phyloP scores from a whole-genome alignment of 306 rosid genomes.

The Styphnolobium japonicum region DNA sequence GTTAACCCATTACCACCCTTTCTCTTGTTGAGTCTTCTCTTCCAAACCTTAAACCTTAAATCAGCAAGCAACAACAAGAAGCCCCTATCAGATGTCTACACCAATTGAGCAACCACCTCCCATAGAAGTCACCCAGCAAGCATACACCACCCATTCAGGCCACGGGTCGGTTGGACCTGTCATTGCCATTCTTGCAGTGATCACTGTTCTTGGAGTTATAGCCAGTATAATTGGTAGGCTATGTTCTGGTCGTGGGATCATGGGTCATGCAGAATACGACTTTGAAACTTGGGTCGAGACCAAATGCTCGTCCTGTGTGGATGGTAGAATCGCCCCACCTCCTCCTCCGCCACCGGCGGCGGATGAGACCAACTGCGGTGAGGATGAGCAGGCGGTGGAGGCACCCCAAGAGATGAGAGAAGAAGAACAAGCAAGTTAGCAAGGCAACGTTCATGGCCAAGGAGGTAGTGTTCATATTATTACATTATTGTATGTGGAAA shows the following conservation, averaged over 20 bases:
- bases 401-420: conserved; percentile 44
- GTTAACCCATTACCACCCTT: background rate
- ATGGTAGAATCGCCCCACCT: conserved; percentile 54
- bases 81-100: conserved; percentile 46
- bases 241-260: conserved; percentile 77
- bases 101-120: conserved; percentile 45
- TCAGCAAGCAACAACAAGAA: background rate
- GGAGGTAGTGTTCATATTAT: background rate
- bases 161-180: conserved; percentile 81
- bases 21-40: background rate
- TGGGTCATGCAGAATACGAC: conserved; percentile 68
- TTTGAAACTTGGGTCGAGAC: conserved; percentile 74
- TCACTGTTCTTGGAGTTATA: conserved; percentile 65
- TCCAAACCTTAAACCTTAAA: too few species aligned
- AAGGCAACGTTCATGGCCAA: background rate
- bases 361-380: background rate
- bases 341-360: conserved; percentile 25
- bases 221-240: conserved; percentile 83
- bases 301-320: conserved; percentile 80
- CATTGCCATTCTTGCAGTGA: conserved; percentile 68
- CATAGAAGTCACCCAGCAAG: conserved; percentile 42
- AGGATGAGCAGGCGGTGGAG: conserved; percentile 19
- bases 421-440: conserved; percentile 34
- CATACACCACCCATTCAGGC: conserved; percentile 50
- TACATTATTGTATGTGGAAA: background rate